Percentiles rank a stretch among this genome's conserved stretches.
These are phyloP conservation scores for Rubia balearica DNA, from an alignment of 305 asterid genomes.

Conservation along the genomic window DNA sequence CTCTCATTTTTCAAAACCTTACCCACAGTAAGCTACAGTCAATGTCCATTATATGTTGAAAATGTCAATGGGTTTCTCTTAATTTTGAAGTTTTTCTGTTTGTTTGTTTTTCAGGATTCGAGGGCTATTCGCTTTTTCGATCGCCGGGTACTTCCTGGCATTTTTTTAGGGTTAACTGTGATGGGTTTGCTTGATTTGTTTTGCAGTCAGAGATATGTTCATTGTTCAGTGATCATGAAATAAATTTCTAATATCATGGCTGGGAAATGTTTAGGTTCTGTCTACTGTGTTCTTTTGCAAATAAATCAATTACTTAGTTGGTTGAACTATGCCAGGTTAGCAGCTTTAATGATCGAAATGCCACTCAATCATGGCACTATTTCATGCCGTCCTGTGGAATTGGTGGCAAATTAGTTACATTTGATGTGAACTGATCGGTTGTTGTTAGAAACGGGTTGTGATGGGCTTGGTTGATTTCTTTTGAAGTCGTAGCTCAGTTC, in stretches of 20 bases:
- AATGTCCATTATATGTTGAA: neutral
- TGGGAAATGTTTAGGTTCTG: neutral
- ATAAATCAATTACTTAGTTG: neutral
- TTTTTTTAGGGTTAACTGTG: neutral
- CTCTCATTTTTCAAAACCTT: slow-evolving; percentile 78
- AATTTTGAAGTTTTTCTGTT: neutral
- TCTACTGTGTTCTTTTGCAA: neutral
- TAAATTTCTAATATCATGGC: neutral
- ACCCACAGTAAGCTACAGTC: slow-evolving; percentile 41
- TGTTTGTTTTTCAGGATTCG: slow-evolving; percentile 52
- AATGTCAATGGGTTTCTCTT: slow-evolving; percentile 6
- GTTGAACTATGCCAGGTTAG: neutral
- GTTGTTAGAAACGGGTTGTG: neutral
- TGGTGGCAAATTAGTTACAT: neutral
- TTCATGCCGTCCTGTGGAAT: neutral
- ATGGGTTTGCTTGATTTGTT: neutral
- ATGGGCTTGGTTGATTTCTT: slow-evolving; percentile 1
- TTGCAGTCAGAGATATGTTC: neutral
- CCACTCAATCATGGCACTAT: neutral
- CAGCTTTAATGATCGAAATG: neutral
- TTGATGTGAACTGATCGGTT: neutral
- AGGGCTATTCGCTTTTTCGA: slow-evolving; percentile 91
- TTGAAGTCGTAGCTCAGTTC: neutral
- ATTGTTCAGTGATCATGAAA: neutral
- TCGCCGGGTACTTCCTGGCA: slow-evolving; percentile 62